Evolutionary conservation across 768 basidiomycete genomes (phyloP).

Genomic region (Tricholoma saponaceum): DNA sequence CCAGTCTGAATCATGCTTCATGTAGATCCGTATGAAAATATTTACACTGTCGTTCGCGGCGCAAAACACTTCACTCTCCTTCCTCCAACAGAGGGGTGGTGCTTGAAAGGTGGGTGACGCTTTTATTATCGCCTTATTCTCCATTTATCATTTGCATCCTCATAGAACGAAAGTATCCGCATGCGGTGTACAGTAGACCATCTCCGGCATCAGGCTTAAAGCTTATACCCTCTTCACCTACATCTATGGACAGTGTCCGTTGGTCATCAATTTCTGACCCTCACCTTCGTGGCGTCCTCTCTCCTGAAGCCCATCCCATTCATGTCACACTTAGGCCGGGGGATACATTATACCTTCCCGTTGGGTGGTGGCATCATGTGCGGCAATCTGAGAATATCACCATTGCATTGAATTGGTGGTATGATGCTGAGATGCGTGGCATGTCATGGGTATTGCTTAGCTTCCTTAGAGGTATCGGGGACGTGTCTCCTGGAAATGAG

Average conservation of each 20-base stretch:
- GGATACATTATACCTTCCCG: slow-evolving; percentile 85
- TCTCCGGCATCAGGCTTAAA: slow-evolving; percentile 20
- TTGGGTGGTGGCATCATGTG: slow-evolving; percentile 93
- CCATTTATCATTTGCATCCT: not conserved
- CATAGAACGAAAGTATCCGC: slow-evolving; percentile 58
- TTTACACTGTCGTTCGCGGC: slow-evolving; percentile 85
- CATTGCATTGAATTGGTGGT: slow-evolving; percentile 88
- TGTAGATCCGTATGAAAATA: slow-evolving; percentile 77
- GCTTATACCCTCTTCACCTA: slow-evolving; percentile 29
- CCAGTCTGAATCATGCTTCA: not conserved
- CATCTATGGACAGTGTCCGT: slow-evolving; percentile 39
- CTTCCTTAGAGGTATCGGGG: slow-evolving; percentile 45
- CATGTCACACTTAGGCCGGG: slow-evolving; percentile 63
- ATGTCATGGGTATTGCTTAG: slow-evolving; percentile 67
- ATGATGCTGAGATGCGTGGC: slow-evolving; percentile 74
- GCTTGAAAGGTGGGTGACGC: slow-evolving; percentile 73
- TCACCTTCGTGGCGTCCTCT: slow-evolving; percentile 38
- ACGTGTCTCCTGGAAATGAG: slow-evolving; percentile 35
- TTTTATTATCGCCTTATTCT: not conserved
- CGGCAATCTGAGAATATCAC: slow-evolving; percentile 59
- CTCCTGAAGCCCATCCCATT: slow-evolving; percentile 58
- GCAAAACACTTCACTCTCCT: slow-evolving; percentile 82
- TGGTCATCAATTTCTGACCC: slow-evolving; percentile 82
- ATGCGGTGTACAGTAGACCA: slow-evolving; percentile 59
- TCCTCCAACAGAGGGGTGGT: slow-evolving; percentile 88